These are phyloP conservation scores for Pseudoneurospora amorphoporcata DNA, from an alignment of 495 filamentous ascomycete genomes.

Conservation along the genomic window DNA sequence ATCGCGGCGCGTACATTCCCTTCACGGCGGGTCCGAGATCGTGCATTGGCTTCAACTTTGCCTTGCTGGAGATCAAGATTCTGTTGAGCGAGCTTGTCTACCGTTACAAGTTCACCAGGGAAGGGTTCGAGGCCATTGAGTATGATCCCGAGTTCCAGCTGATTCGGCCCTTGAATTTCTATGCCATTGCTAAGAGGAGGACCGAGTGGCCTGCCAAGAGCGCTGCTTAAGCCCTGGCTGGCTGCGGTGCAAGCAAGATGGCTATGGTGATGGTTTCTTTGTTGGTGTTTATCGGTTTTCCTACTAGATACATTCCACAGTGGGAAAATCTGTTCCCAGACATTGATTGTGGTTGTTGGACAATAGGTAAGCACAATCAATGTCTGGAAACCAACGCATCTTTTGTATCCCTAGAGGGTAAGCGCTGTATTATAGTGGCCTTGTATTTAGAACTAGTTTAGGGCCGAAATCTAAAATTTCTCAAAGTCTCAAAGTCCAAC, in stretches of 20 bases:
- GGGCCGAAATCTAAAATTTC: too few relatives aligned
- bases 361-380: too few relatives aligned
- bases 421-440: too few relatives aligned
- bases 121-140: slow-evolving; percentile 29
- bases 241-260: neutral
- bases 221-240: neutral
- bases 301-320: too few relatives aligned
- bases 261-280: neutral
- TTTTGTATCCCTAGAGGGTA: too few relatives aligned
- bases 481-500: too few relatives aligned
- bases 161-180: slow-evolving; percentile 46
- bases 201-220: slow-evolving; percentile 31
- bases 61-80: slow-evolving; percentile 42
- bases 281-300: neutral
- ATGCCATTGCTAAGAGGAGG: slow-evolving; percentile 36
- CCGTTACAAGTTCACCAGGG: slow-evolving; percentile 39
- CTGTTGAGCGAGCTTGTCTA: slow-evolving; percentile 42
- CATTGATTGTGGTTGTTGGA: too few relatives aligned
- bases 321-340: too few relatives aligned
- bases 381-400: too few relatives aligned
- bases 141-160: slow-evolving; percentile 50
- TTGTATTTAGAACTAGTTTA: too few relatives aligned
- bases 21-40: slow-evolving; percentile 40
- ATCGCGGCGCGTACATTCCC: slow-evolving; percentile 38
- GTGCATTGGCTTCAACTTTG: slow-evolving; percentile 53